Evolutionary conservation across 441 rosid genomes (phyloP), one percentile per base, ranked within the genome.

Genomic region (Jatropha podagrica): DNA sequence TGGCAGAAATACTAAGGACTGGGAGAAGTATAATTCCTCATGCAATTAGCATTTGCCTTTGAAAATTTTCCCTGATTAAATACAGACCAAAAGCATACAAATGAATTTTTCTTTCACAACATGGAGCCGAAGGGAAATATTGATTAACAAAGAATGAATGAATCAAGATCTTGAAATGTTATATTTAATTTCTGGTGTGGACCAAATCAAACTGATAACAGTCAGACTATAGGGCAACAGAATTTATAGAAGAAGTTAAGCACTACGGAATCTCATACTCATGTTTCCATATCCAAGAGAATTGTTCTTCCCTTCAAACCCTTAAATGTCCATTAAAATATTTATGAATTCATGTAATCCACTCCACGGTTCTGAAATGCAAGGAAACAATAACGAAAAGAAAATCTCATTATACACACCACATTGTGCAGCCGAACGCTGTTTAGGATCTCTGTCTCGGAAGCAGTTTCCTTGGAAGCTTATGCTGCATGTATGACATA

Each of bases 391-490:
- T n/a, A 44, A 26, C 38, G 54, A 48, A 41, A 41, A 73, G 68
- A 71, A 69, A 55, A 60, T 37, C 51, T 58, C 37, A 17, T 59
- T 32, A 26, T 44, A 79, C 83, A 58, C 73, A 92, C 98, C 93
- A 62, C 99, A 96, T 77, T 85, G 90, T 0, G 84, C 76, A 72
- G 78, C 40, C 68, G 97, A 76, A 38, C 98, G 94, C 81, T 90
- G 99, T 81, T 86, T 91, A 27, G 82, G 76, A 77, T 89, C 87
- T 79, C 85, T 90, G 77, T 70, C 79, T 68, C 85, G 84, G 66
- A 96, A 89, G 83, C 99, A 96, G 79, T 96, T 96, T 78, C 97
- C 97, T 82, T 90, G 97, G 79, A 96, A 96, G 91, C 91, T 96
- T 65, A 85, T 59, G 73, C 99, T 96, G 85, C 79, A 84, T 27